Conservation (phyloP, 2,329 filamentous ascomycete genomes). For the Diaporthe capsici region DNA sequence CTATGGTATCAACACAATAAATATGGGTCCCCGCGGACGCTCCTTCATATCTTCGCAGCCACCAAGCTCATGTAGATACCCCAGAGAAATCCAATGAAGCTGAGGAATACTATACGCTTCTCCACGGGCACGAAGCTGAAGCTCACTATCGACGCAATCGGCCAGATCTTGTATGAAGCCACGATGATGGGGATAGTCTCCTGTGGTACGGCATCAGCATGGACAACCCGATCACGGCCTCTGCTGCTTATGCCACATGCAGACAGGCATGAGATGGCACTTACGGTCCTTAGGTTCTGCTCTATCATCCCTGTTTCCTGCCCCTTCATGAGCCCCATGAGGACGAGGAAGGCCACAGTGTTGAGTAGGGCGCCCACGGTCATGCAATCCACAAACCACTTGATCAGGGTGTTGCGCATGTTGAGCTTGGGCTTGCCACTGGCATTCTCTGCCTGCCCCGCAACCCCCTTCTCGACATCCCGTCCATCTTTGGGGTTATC, state of each 20-base stretch:
- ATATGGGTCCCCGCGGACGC: no score
- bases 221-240: background rate
- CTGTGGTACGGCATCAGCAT: slow-evolving; percentile 43
- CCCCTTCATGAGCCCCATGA: slow-evolving; percentile 63
- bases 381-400: slow-evolving; percentile 67
- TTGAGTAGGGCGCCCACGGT: slow-evolving; percentile 62
- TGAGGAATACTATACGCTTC: slow-evolving; percentile 63
- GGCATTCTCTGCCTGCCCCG: slow-evolving; percentile 28
- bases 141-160: slow-evolving; percentile 64
- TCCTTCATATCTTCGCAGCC: slow-evolving; percentile 49
- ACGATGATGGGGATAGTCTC: slow-evolving; percentile 64
- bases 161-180: slow-evolving; percentile 67
- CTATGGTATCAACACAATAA: background rate
- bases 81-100: slow-evolving; percentile 64
- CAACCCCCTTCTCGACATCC: slow-evolving; percentile 43
- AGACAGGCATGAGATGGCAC: slow-evolving; percentile 20
- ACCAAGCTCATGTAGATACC: slow-evolving; percentile 67
- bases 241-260: background rate
- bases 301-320: slow-evolving; percentile 54
- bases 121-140: slow-evolving; percentile 66
- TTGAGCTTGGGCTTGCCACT: slow-evolving; percentile 54
- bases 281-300: slow-evolving; percentile 55
- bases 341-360: slow-evolving; percentile 60
- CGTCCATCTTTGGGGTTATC: slow-evolving; percentile 15
- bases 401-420: slow-evolving; percentile 58